Base-by-base conservation (phyloP, 1,139 yeast genomes). In the Sugiyamaella novakii region DNA sequence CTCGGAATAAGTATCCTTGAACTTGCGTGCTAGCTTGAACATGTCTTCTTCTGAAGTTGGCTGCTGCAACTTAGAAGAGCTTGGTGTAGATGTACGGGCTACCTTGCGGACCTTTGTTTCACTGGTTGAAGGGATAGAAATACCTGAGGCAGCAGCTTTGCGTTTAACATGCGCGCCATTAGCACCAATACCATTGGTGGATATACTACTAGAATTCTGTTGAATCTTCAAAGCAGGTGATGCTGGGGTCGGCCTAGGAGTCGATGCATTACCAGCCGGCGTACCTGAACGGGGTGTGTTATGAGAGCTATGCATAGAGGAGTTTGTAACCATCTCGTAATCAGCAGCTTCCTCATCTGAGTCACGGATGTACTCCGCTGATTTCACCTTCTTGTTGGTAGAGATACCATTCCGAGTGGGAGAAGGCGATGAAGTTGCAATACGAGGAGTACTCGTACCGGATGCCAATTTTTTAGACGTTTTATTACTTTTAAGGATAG, bases 21-120 rank as follows among this genome's bases (percentile, higher is more conserved):
- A 71, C 54, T 63, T 61, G 19, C 63, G 59, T 6, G 74, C 75
- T 50, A 71, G 54, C 39, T 59, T 62, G 46, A 62, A 61, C 59
- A 69, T 51, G 48, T 68, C 71, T 18, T 60, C 63, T 36, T 57
- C 46, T 22, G 47, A 39, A 8, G 49, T 21, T 22, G 48, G 25
- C 44, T 37, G 49, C 38, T 40, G 56, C 47, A 34, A 25, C 50
- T 37, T 30, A 11, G 40, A 15, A 10, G 45, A 21, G 21, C 45
- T 29, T 18, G 51, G 46, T 25, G 48, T 51, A n/a, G 54, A 42
- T 3, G 44, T 21, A 15, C 46, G 49, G 6, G 48, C 24, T 17
- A 51, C 47, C 44, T 50, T 50, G 25, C 56, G 54, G 18, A 18
- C 49, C 42, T 50, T 52, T 19, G 55, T 27, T 22, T 47, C 51